Evolutionary conservation across 108 stramenopile genomes (phyloP), one percentile per base, ranked within the genome.

Genomic region (Parietichytrium sp.): DNA sequence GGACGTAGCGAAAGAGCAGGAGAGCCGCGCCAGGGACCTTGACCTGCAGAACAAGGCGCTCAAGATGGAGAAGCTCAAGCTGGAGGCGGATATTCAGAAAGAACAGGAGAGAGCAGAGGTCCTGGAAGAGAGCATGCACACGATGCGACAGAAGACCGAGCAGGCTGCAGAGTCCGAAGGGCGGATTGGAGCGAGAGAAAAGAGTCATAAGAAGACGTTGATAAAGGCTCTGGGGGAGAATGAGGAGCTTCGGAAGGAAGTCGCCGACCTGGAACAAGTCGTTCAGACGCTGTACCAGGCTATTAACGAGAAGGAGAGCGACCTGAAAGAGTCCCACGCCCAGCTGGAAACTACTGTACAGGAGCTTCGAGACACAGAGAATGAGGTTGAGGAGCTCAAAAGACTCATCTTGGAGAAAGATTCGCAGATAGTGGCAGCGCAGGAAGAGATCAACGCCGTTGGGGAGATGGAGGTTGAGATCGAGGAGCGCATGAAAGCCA

Each of bases 11-110:
- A 72, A 72, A 42, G 42, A 42, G 38, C 61, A 72, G 42, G 61
- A 72, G 20, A 45, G 20, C 33, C 33, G 61, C 16, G 61, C 61
- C 16, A 10, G 61, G 42, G 61, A 72, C 38, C 61, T 72, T 25
- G 61, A 72, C 61, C 61, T 72, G 29, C 61, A 72, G 42, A 72
- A 36, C 38, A 72, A 72, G 33, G 61, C 61, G 20, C 3, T 72
- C 2, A 72, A 72, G 61, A 72, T 72, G 61, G 61, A 72, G 38
- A 72, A 72, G 33, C 61, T 72, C 38, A 72, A 45, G 61, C 61
- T 72, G 38, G 61, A 72, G 33, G 18, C 61, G 20, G 61, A 72
- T 10, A 33, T 72, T n/a, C 61, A 72, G 45, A 72, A 72, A 42
- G 42, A 36, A 25, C 61, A 72, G 61, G 61, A 72, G 20, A 47